A percentile compares a stretch with the other conserved stretches of the same genome.
Conservation (phyloP, 208 protist species). For the Leishmania arabica region DNA sequence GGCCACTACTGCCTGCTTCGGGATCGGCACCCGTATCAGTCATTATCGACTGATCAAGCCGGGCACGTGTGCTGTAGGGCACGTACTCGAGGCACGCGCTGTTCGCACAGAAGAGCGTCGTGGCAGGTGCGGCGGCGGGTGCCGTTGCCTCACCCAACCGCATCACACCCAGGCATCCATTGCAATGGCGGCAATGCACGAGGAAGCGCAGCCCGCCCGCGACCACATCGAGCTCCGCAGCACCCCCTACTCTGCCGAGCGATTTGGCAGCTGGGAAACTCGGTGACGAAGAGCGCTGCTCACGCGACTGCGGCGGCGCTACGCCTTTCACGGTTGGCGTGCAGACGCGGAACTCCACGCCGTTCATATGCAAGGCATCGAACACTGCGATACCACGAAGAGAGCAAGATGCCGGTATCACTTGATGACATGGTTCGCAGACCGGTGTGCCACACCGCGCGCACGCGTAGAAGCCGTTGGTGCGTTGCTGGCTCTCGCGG, state of each 20-base stretch:
- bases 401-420: constrained; percentile 28
- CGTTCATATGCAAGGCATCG: constrained; percentile 38
- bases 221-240: not conserved
- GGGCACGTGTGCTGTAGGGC: constrained; percentile 21
- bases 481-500: constrained; percentile 33
- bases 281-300: not conserved
- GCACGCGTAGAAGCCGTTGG: constrained; percentile 74
- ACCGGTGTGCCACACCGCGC: constrained; percentile 69
- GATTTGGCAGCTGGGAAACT: not conserved
- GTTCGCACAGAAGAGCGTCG: constrained; percentile 56
- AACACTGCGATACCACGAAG: constrained; percentile 70
- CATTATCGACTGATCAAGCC: constrained; percentile 28
- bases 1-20: not conserved
- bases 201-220: constrained; percentile 30
- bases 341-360: constrained; percentile 41
- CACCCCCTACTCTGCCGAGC: not conserved
- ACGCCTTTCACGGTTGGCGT: constrained; percentile 5
- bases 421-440: constrained; percentile 53
- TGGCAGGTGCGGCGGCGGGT: not conserved
- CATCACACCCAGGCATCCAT: constrained; percentile 67
- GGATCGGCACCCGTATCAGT: not conserved
- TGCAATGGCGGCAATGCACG: constrained; percentile 61
- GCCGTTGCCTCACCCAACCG: constrained; percentile 11
- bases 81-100: constrained; percentile 64
- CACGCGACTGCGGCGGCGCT: not conserved